These are phyloP conservation scores for sunflower (Helianthus annuus) DNA, from an alignment of 129 eudicot genomes.

Conservation along the genomic window DNA sequence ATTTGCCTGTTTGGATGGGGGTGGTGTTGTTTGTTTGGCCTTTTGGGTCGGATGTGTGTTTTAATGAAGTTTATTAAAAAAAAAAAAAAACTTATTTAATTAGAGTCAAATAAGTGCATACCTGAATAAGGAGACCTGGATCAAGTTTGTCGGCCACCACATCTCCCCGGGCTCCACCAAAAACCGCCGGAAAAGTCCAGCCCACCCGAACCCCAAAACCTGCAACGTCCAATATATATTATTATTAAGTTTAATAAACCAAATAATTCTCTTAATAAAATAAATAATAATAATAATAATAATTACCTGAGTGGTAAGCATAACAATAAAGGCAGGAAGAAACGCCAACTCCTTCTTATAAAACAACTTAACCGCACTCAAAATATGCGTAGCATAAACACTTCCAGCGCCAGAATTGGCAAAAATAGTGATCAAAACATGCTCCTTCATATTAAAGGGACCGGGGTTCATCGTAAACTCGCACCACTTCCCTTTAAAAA, in stretches of 20 bases:
- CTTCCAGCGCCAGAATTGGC: slow-evolving; percentile 70
- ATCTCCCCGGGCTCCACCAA: slow-evolving; percentile 57
- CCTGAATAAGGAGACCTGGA: slow-evolving; percentile 67
- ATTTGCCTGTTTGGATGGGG: too few species aligned
- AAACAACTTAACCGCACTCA: slow-evolving; percentile 56
- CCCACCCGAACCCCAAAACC: slow-evolving; percentile 68
- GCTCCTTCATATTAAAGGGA: slow-evolving; percentile 73
- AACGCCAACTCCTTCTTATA: slow-evolving; percentile 49
- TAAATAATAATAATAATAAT: too few species aligned
- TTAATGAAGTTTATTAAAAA: too few species aligned
- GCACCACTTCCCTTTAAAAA: slow-evolving; percentile 37
- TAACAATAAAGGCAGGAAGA: slow-evolving; percentile 60
- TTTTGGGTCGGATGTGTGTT: too few species aligned
- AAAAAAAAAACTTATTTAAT: too few species aligned
- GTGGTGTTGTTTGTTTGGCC: too few species aligned
- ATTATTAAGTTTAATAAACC: not conserved
- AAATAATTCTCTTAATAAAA: not conserved
- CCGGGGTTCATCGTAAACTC: slow-evolving; percentile 67
- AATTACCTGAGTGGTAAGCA: slow-evolving; percentile 66
- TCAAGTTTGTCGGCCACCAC: slow-evolving; percentile 64
- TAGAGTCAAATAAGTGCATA: not conserved
- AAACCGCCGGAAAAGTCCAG: slow-evolving; percentile 53
- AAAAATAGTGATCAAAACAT: slow-evolving; percentile 67
- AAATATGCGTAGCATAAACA: slow-evolving; percentile 69
- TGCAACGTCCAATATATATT: slow-evolving; percentile 6